Evolutionary conservation across 331 rosid genomes (phyloP).

Genomic region (Stylosanthes scabra): DNA sequence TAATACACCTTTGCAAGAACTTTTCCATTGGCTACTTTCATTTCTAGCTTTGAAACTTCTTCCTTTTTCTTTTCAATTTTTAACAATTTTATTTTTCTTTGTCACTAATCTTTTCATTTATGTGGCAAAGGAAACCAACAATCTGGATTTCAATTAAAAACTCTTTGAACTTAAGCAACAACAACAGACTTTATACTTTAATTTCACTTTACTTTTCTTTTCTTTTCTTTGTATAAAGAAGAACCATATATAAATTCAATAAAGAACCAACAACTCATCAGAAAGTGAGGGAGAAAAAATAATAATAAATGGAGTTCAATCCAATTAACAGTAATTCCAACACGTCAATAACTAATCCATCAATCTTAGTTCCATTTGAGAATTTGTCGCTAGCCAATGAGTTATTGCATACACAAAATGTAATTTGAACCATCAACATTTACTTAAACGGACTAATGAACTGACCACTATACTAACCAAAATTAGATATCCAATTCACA

Average conservation of each 20-base stretch:
- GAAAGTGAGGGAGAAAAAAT: not conserved
- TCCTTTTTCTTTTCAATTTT: not conserved
- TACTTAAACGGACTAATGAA: no score
- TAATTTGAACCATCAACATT: no score
- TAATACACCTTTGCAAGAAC: not conserved
- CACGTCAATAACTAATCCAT: no score
- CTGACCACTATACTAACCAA: no score
- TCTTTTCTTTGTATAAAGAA: not conserved
- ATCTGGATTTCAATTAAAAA: not conserved
- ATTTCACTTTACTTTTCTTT: not conserved
- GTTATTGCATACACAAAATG: no score
- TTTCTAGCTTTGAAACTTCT: not conserved
- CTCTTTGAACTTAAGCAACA: not conserved
- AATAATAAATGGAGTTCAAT: not conserved
- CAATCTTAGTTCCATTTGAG: no score
- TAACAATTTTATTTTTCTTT: not conserved
- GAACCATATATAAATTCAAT: constrained; percentile 6
- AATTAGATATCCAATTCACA: not conserved
- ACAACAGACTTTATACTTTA: not conserved
- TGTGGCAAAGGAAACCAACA: not conserved
- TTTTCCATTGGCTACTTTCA: not conserved
- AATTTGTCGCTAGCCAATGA: no score
- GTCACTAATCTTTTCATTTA: not conserved
- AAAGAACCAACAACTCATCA: not conserved
- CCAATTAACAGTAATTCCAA: not conserved